A percentile compares a stretch with the other conserved stretches of the same genome.
Evolutionary conservation across 352 stramenopile genomes (phyloP).

Genomic region (Pythium sukuiense): DNA sequence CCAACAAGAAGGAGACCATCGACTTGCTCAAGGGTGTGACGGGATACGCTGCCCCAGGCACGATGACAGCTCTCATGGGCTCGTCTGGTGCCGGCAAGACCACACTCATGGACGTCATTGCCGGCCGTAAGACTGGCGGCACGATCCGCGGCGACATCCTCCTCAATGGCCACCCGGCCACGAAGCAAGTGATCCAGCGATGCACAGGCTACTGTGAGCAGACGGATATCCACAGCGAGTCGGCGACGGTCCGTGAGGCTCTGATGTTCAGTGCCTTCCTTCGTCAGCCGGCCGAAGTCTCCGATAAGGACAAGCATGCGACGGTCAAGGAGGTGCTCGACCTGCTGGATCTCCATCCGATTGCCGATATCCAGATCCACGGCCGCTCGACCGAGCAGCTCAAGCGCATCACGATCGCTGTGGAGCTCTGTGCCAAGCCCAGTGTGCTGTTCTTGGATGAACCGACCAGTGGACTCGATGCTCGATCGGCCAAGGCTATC

Average conservation of each 20-base stretch:
- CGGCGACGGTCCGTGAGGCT: conserved; percentile 89
- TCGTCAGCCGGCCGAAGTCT: conserved; percentile 40
- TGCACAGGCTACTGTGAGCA: conserved; percentile 51
- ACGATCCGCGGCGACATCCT: conserved; percentile 82
- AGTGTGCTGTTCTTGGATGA: conserved; percentile 80
- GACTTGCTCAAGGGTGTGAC: conserved; percentile 59
- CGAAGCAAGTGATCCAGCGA: conserved; percentile 42
- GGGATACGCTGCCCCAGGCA: conserved; percentile 47
- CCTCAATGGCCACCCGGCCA: conserved; percentile 88
- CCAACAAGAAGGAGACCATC: conserved; percentile 30
- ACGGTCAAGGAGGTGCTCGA: conserved; percentile 45
- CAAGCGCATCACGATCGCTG: conserved; percentile 55
- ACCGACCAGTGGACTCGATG: conserved; percentile 84
- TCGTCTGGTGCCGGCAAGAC: conserved; percentile 89
- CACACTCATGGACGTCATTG: conserved; percentile 95
- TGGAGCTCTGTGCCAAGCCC: conserved; percentile 74
- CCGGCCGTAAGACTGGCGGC: conserved; percentile 90
- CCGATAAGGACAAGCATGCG: conserved; percentile 31
- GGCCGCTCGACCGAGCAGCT: conserved; percentile 44
- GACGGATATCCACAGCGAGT: conserved; percentile 90
- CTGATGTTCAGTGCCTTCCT: conserved; percentile 93
- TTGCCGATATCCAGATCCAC: conserved; percentile 43
- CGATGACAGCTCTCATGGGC: conserved; percentile 73
- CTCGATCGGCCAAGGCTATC: conserved; percentile 67
- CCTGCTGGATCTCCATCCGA: conserved; percentile 30